phyloP scores from a whole-genome alignment of 2,329 filamentous ascomycete genomes.

The Sclerotiophoma versabilis region DNA sequence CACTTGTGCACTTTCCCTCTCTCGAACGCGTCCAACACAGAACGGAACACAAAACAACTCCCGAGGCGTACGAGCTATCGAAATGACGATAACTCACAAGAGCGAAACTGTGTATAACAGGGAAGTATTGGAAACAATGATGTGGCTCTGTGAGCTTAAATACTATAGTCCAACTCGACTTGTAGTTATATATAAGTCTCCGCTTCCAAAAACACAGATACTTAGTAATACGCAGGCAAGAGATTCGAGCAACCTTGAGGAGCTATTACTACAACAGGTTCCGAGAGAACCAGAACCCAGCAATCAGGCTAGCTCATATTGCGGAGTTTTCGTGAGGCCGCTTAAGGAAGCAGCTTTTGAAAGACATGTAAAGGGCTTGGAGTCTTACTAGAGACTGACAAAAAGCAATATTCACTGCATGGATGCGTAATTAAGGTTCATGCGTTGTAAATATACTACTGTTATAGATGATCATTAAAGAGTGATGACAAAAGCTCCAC shows the following conservation, averaged over 20 bases:
- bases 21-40: background rate
- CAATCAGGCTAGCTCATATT: background rate
- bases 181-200: slow-evolving; percentile 15
- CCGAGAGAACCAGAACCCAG: background rate
- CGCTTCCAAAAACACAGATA: background rate
- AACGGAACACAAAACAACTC: slow-evolving; percentile 5
- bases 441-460: too few species aligned
- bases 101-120: background rate
- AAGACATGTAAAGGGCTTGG: slow-evolving; percentile 15
- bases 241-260: background rate
- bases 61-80: slow-evolving; percentile 7
- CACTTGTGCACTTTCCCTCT: background rate
- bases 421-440: background rate
- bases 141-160: background rate
- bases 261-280: background rate
- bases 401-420: background rate
- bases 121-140: background rate
- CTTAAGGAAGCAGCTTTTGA: slow-evolving; percentile 16
- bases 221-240: background rate
- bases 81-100: slow-evolving; percentile 15
- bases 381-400: slow-evolving; percentile 3
- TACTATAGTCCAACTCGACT: slow-evolving; percentile 3
- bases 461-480: too few species aligned
- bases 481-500: too few species aligned
- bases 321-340: slow-evolving; percentile 13